Evolutionary conservation across 305 asterid species (phyloP).

Genomic region (Lippia alba): DNA sequence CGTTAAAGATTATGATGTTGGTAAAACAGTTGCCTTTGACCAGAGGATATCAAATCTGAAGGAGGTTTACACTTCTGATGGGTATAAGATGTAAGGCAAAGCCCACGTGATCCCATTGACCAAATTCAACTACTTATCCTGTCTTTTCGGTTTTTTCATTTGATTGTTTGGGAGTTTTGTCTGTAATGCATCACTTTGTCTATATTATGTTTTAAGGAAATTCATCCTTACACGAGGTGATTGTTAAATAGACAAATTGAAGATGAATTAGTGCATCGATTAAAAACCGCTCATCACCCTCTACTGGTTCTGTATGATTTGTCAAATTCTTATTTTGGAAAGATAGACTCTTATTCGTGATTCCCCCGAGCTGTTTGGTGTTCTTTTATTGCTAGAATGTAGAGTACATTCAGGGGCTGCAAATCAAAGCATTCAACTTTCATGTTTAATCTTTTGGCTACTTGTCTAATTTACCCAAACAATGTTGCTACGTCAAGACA

Average conservation of each 20-base stretch:
- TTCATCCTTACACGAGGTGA: neutral
- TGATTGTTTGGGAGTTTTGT: neutral
- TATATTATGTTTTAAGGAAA: neutral
- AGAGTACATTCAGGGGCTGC: constrained; percentile 14
- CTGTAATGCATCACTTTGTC: constrained; percentile 7
- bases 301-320: constrained; percentile 18
- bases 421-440: constrained; percentile 17
- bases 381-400: constrained; percentile 16
- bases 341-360: neutral
- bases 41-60: constrained; percentile 73
- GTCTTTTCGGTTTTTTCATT: neutral
- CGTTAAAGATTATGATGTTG: constrained; percentile 77
- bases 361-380: neutral
- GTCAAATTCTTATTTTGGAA: neutral
- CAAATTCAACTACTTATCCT: neutral
- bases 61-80: constrained; percentile 91
- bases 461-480: constrained; percentile 33
- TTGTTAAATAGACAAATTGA: constrained; percentile 8
- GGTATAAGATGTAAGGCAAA: constrained; percentile 75
- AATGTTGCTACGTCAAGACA: constrained; percentile 30
- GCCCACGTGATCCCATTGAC: constrained; percentile 8
- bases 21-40: constrained; percentile 76
- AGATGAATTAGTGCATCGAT: constrained; percentile 1
- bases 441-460: constrained; percentile 20
- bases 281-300: constrained; percentile 1